A percentile compares a stretch with the other conserved stretches of the same genome.
phyloP scores from a whole-genome alignment of 148 eudicot species.

The Camellia sinensis region DNA sequence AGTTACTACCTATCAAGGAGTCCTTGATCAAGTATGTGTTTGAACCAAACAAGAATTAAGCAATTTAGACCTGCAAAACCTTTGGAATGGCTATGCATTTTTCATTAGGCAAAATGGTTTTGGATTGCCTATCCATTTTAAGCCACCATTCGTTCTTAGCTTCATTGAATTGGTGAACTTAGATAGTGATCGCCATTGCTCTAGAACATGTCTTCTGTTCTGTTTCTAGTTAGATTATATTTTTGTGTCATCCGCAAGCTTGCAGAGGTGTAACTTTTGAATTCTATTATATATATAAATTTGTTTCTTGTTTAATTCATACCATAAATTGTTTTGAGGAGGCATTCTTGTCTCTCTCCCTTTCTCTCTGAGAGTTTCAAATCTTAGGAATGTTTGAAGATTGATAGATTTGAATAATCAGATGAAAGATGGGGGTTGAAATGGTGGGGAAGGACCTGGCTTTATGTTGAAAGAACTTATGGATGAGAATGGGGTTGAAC shows the following conservation, averaged over 20 bases:
- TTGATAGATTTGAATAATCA: too few relatives aligned
- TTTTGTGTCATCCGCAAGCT: not conserved
- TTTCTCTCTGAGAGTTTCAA: too few relatives aligned
- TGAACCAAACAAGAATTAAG: slow-evolving; percentile 42
- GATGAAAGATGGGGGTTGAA: too few relatives aligned
- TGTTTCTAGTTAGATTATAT: not conserved
- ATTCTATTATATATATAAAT: slow-evolving; percentile 10
- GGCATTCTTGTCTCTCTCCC: too few relatives aligned
- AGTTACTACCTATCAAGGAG: slow-evolving; percentile 48
- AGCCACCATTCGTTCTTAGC: not conserved
- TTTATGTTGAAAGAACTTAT: too few relatives aligned
- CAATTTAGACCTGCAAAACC: not conserved
- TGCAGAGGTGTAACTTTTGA: slow-evolving; percentile 10
- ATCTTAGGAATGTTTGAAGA: too few relatives aligned
- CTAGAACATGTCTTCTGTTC: not conserved
- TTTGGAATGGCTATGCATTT: not conserved
- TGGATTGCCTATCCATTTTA: not conserved
- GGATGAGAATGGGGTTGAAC: too few relatives aligned
- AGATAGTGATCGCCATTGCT: slow-evolving; percentile 11
- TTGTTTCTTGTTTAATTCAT: not conserved
- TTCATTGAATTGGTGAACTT: not conserved
- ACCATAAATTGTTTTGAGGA: not conserved
- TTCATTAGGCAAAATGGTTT: slow-evolving; percentile 6
- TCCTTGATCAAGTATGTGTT: slow-evolving; percentile 60
- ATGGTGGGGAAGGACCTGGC: too few relatives aligned